These are phyloP conservation scores for Polychytrium aggregatum DNA, from an alignment of 192 early-diverging fungal species.

Conservation along the genomic window DNA sequence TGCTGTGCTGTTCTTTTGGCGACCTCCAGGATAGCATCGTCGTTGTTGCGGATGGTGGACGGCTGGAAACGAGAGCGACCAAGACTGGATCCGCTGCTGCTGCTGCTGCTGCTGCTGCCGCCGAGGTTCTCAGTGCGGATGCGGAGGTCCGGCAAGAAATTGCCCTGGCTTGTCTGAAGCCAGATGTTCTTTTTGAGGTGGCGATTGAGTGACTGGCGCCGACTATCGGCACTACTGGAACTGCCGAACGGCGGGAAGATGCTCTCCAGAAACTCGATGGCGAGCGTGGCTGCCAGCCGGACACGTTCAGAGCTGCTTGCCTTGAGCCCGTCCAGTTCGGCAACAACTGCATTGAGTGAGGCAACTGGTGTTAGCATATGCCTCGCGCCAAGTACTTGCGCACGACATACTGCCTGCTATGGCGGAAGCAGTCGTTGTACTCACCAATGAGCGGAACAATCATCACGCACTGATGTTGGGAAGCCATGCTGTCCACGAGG, in stretches of 20 bases:
- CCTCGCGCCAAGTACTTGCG: neutral
- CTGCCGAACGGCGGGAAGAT: no score
- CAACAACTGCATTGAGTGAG: conserved; percentile 17
- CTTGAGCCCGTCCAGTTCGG: conserved; percentile 27
- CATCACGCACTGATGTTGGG: conserved; percentile 7
- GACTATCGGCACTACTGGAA: conserved; percentile 1
- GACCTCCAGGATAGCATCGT: no score
- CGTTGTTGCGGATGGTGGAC: no score
- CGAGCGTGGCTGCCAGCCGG: conserved; percentile 5
- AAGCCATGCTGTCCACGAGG: no score
- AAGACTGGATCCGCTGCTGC: neutral
- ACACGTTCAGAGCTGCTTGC: neutral
- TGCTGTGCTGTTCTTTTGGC: no score
- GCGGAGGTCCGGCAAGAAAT: conserved; percentile 15
- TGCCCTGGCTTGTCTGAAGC: conserved; percentile 24
- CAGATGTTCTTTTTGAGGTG: conserved; percentile 9
- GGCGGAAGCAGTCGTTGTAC: neutral
- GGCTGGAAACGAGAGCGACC: no score
- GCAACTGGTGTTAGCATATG: neutral
- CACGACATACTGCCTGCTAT: neutral
- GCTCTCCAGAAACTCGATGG: conserved; percentile 12
- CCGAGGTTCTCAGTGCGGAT: conserved; percentile 30
- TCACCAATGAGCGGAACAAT: conserved; percentile 15
- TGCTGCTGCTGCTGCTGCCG: conserved; percentile 1
- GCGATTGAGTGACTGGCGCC: conserved; percentile 3